phyloP scores from a whole-genome alignment of 148 eudicot species.

The Suaeda aralocaspica region DNA sequence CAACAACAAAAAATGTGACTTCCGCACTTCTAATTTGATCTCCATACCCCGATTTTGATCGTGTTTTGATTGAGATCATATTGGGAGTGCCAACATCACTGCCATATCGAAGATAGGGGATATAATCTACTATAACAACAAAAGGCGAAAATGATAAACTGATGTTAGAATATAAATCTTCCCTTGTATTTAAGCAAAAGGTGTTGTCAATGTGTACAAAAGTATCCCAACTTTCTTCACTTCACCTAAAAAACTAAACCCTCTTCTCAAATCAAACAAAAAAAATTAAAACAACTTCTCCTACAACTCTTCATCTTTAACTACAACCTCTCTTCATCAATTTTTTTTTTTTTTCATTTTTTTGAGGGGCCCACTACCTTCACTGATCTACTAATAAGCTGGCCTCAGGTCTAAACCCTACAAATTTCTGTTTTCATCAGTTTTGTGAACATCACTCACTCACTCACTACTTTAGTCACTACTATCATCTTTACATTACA shows the following conservation, averaged over 20 bases:
- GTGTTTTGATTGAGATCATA: too few species aligned
- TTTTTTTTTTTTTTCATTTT: background rate
- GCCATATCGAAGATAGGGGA: too few species aligned
- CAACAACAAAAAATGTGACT: too few species aligned
- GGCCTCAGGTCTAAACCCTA: constrained; percentile 12
- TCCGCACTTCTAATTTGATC: too few species aligned
- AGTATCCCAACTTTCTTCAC: constrained; percentile 29
- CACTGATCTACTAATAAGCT: constrained; percentile 25
- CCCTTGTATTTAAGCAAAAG: constrained; percentile 28
- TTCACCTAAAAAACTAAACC: constrained; percentile 8
- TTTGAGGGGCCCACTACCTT: background rate
- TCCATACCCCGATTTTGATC: too few species aligned
- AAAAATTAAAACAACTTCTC: constrained; percentile 15
- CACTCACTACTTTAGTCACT: too few species aligned
- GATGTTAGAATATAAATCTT: constrained; percentile 13
- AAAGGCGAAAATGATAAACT: too few species aligned
- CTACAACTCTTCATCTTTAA: constrained; percentile 14
- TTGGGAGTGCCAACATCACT: too few species aligned
- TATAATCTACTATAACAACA: too few species aligned
- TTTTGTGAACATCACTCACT: background rate
- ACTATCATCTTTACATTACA: constrained; percentile 24
- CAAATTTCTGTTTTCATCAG: constrained; percentile 1
- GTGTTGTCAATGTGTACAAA: constrained; percentile 39
- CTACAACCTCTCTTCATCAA: constrained; percentile 2
- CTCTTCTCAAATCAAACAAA: constrained; percentile 27